Evolutionary conservation across 2,329 filamentous ascomycete species (phyloP), one percentile per base, ranked within the genome.

Genomic region (Tolypocladium paradoxum): DNA sequence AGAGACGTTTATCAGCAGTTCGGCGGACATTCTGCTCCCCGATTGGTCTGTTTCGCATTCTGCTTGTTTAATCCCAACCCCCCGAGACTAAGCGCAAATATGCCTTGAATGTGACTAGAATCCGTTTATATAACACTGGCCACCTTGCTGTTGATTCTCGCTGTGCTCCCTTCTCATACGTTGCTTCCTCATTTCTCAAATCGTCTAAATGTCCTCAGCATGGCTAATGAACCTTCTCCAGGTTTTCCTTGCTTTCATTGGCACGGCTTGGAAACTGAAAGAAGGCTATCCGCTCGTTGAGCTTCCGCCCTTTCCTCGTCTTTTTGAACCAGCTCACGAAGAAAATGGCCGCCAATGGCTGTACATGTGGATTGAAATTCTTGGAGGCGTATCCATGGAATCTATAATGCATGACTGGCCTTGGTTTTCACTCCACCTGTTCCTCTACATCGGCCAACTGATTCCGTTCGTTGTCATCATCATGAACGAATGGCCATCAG

Each of bases 371-470:
- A 3, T 53, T 3, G 48, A 53, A 33, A n/a, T 43, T 20, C 37
- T 47, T 9, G 48, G 18, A 9, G 55, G 53, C 20, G 20, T 49
- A 14, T 50, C 55, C 2, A 11, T 53, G 9, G 4, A n/a, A 14
- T 43, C 52, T 2, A 7, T 53, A 9, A 36, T 20, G 20, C 20
- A 48, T 5, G 33, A 50, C 18, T 53, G 54, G 56, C 54, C 54
- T 2, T 57, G 56, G 56, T 57, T 57, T 35, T 53, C 43, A 8
- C 54, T 57, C 14, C 56, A 57, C 31, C 34, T 54, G 5, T 48
- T 57, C 18, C 52, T 57, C 35, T 57, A 57, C 49, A 27, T 54
- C 11, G 47, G 52, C n/a, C 56, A 57, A 20, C 31, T 57, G 5
- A 33, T 53, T 1, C 50, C 52, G 0, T 53, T 57, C 20, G 22